phyloP scores from a whole-genome alignment of 1,284 basidiomycete genomes.

The Rhizoctonia solani region DNA sequence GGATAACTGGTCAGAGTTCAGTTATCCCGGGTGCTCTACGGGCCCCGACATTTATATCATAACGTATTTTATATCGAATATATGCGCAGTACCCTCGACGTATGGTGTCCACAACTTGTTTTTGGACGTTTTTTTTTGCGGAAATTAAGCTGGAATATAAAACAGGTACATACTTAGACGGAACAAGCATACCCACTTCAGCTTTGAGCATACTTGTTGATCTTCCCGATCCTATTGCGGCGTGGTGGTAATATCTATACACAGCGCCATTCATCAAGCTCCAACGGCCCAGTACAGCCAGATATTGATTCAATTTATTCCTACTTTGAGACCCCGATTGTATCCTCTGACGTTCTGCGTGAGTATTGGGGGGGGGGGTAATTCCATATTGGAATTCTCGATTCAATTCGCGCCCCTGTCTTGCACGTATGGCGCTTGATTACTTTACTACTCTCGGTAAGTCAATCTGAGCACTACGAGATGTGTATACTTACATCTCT shows the following conservation, averaged over 20 bases:
- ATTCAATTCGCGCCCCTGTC: not conserved
- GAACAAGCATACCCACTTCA: no score
- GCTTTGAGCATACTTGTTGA: no score
- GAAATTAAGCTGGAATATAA: no score
- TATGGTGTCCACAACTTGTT: no score
- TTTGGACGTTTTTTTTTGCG: no score
- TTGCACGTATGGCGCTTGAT: slow-evolving; percentile 19
- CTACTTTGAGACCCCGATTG: slow-evolving; percentile 1
- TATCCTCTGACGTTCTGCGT: not conserved
- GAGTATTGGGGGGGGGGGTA: slow-evolving; percentile 2
- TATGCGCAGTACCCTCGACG: no score
- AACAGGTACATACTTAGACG: no score
- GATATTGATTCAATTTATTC: not conserved
- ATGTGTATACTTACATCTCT: no score
- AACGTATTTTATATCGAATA: no score
- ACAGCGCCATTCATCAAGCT: slow-evolving; percentile 10
- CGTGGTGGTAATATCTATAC: slow-evolving; percentile 11
- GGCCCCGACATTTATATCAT: no score
- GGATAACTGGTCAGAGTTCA: no score
- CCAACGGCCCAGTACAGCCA: not conserved
- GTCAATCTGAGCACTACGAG: not conserved
- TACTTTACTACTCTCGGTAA: not conserved
- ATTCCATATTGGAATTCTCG: not conserved
- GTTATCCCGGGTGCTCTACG: no score
- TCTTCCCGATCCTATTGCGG: not conserved